Evolutionary conservation across 176 grass and related monocot species (phyloP), one percentile per base, ranked within the genome.

Genomic region (Eleusine coracana): DNA sequence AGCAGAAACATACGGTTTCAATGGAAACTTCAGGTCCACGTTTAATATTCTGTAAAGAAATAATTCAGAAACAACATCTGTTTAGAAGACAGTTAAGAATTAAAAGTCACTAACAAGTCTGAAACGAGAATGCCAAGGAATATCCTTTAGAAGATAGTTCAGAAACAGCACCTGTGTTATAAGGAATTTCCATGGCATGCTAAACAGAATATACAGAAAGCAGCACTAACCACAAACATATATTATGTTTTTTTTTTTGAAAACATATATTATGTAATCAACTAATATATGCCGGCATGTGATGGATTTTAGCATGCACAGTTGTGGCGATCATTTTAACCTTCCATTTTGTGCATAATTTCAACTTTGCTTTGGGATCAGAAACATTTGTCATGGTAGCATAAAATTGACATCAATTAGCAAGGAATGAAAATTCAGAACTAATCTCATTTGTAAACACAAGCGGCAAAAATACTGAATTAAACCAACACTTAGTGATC

Each of bases 1-100:
- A 10, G 90, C 67, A 66, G 96, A 98, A 88, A 98, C 91, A n/a
- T 85, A 83, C 20, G 92, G 90, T 75, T 98, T 98, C 2, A 71
- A 6, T 1, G 96, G 96, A 34, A 98, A 98, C 51, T 89, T 95
- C 0, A 98, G 82, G 64, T 98, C 96, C 8, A 95, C 96, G 80
- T 95, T 98, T 29, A 95, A 51, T 73, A 98, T 98, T 89, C 96
- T 98, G 88, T 39, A 84, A 71, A 38, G 42, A 4, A 82, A 81
- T 15, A 56, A 72, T 71, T 66, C 62, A 84, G 39, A 18, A 34
- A 34, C 31, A 75, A 34, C 61, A 36, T 36, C 44, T 23, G 20
- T 23, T 55, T 55, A 18, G 48, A 20, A 55, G 52, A 55, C 39
- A 83, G 59, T 71, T 50, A 79, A 34, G 31, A 34, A 2, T 34